Base-by-base conservation (phyloP, 352 stramenopile species). In the Lagenidium giganteum region DNA sequence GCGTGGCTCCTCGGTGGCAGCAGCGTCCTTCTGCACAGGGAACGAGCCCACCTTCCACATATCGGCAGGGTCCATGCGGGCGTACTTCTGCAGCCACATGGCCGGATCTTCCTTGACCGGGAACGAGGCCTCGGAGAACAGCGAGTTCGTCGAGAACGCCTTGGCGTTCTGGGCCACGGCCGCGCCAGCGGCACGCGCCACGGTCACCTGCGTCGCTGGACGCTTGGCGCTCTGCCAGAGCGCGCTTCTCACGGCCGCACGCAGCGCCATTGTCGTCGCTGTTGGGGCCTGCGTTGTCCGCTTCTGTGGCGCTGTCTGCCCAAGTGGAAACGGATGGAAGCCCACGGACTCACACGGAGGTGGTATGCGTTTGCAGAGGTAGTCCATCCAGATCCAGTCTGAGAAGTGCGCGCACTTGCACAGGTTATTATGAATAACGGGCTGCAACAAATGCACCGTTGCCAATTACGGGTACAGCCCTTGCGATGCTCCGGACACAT, bases 21-120 rank as follows among this genome's bases (percentile, higher is more conserved):
- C n/a, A n/a, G n/a, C n/a, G n/a, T n/a, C n/a, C n/a, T 57, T 53
- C 32, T 61, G 54, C 32, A 87, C 22, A 3, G 71, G 71, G 51
- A 85, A 84, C 9, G 57, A 74, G 11, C 75, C 75, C 27, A 87
- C 68, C 44, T 78, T 78, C 75, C 75, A 87, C 54, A 87, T 49
- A 32, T 73, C 57, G 5, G 67, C 57, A 26, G 64, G 65, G 47
- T 83, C 73, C 26, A 60, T 52, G 5, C 65, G 73, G 38, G 60
- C 54, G 45, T 81, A 82, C 52, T 84, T 84, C 23, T 56, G 36
- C 28, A 71, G 51, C 67, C 66, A 76, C 43, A 66, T 34, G 11
- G 61, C 42, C 23, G 62, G 47, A 54, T 83, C 67, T 8, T 83
- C 62, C n/a, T 26, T 43, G 18, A 46, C 54, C 20, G 71, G 59